phyloP scores from a whole-genome alignment of 108 stramenopile genomes.

The Schizochytrium sp. region DNA sequence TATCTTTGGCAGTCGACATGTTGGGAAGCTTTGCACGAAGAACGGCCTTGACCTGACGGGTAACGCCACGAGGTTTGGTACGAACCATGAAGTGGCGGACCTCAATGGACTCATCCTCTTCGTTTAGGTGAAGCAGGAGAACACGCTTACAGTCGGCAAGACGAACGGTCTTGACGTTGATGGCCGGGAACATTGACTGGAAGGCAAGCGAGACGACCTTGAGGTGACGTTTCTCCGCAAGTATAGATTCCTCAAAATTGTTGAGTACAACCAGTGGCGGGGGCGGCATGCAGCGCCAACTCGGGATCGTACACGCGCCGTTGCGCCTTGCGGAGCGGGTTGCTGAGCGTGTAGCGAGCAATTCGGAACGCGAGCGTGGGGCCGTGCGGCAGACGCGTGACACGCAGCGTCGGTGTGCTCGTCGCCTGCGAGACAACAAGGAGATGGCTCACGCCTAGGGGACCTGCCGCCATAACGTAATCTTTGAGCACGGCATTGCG shows the following conservation, averaged over 20 bases:
- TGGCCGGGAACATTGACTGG: conserved; percentile 97
- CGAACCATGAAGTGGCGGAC: conserved; percentile 93
- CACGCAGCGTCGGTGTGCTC: conserved; percentile 59
- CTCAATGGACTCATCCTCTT: conserved; percentile 68
- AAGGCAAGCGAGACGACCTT: conserved; percentile 93
- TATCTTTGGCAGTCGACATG: conserved; percentile 74
- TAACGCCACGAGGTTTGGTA: conserved; percentile 84
- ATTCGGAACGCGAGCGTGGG: conserved; percentile 89
- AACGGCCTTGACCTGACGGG: conserved; percentile 74
- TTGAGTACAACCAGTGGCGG: conserved; percentile 94
- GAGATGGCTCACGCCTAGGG: conserved; percentile 86
- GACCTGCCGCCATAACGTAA: conserved; percentile 56
- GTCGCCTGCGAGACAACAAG: conserved; percentile 74
- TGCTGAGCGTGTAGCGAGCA: conserved; percentile 65
- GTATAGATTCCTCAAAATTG: conserved; percentile 80
- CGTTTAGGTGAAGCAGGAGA: conserved; percentile 69
- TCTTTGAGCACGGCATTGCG: conserved; percentile 45
- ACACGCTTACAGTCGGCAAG: conserved; percentile 87
- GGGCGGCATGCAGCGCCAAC: conserved; percentile 47
- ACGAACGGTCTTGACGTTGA: conserved; percentile 84
- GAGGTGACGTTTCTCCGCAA: conserved; percentile 59
- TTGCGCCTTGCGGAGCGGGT: conserved; percentile 74
- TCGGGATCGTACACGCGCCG: conserved; percentile 68
- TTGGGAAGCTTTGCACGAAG: conserved; percentile 86
- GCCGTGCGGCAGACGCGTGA: conserved; percentile 81